Percentiles rank a stretch among this genome's conserved stretches.
phyloP scores from a whole-genome alignment of 1,284 basidiomycete species.

The Apiotrichum siamense region DNA sequence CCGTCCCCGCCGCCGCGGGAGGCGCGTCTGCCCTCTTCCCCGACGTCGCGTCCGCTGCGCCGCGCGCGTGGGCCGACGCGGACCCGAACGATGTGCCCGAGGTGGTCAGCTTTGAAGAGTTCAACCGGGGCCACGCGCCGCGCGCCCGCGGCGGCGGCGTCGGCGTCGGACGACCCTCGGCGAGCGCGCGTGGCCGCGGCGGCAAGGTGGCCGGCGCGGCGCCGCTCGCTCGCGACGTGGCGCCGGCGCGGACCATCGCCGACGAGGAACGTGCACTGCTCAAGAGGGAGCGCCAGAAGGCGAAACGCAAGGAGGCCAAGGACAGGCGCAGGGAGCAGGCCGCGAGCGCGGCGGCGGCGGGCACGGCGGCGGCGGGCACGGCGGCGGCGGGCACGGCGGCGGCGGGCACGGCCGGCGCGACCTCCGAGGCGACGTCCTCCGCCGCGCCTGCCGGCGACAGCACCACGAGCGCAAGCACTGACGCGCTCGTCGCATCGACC shows the following conservation, averaged over 20 bases:
- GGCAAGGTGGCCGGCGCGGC: slow-evolving; percentile 11
- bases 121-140: slow-evolving; percentile 11
- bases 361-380: too few species aligned
- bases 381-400: too few species aligned
- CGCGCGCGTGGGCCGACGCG: slow-evolving; percentile 27
- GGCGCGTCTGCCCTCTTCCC: slow-evolving; percentile 12
- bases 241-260: slow-evolving; percentile 25
- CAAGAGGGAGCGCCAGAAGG: slow-evolving; percentile 32
- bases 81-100: slow-evolving; percentile 4
- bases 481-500: slow-evolving; percentile 22
- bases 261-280: slow-evolving; percentile 24
- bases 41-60: slow-evolving; percentile 26
- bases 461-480: too few species aligned
- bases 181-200: slow-evolving; percentile 7
- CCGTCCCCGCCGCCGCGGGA: neutral
- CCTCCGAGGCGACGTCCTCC: too few species aligned
- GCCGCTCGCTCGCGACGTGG: too few species aligned
- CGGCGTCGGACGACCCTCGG: too few species aligned
- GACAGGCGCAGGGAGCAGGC: slow-evolving; percentile 15
- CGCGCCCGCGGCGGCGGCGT: slow-evolving; percentile 2
- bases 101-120: slow-evolving; percentile 27
- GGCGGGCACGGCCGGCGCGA: too few species aligned
- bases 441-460: too few species aligned
- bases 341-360: too few species aligned
- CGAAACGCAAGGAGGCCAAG: slow-evolving; percentile 28